Percentiles rank a stretch among this genome's conserved stretches.
Conservation (phyloP, 116 monocot species). For the Dioscorea cayenensis region DNA sequence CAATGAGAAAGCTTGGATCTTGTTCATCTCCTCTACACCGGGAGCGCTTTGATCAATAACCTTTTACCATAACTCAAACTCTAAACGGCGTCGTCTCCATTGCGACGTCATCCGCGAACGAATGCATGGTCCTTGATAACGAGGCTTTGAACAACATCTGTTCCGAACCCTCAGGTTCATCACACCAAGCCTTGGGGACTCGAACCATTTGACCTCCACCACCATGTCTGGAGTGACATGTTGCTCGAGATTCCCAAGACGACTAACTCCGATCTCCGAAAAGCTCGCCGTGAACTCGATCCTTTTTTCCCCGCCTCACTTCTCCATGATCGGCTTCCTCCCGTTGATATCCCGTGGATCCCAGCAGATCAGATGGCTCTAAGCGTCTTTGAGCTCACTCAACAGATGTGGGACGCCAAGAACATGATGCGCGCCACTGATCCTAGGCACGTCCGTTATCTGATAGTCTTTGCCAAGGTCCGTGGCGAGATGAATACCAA, state of each 20-base stretch:
- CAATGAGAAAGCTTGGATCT: too few species aligned
- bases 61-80: too few species aligned
- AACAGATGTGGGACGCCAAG: conserved; percentile 85
- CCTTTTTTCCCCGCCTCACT: conserved; percentile 58
- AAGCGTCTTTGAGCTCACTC: conserved; percentile 69
- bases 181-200: too few species aligned
- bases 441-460: conserved; percentile 62
- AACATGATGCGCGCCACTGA: conserved; percentile 80
- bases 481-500: conserved; percentile 82
- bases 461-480: conserved; percentile 44
- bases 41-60: too few species aligned
- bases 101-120: too few species aligned
- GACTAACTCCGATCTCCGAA: conserved; percentile 51
- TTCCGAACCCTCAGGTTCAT: too few species aligned
- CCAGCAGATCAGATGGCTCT: conserved; percentile 61
- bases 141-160: too few species aligned
- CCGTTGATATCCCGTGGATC: conserved; percentile 41
- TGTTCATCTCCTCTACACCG: too few species aligned
- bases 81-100: too few species aligned
- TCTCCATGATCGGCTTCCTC: conserved; percentile 56
- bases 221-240: conserved; percentile 54
- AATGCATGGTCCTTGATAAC: too few species aligned
- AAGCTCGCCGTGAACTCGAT: conserved; percentile 65
- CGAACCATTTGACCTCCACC: conserved; percentile 30
- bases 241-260: conserved; percentile 56